A percentile compares a stretch with the other conserved stretches of the same genome.
phyloP scores from a whole-genome alignment of 768 basidiomycete genomes.

The Phlebiopsis gigantea region DNA sequence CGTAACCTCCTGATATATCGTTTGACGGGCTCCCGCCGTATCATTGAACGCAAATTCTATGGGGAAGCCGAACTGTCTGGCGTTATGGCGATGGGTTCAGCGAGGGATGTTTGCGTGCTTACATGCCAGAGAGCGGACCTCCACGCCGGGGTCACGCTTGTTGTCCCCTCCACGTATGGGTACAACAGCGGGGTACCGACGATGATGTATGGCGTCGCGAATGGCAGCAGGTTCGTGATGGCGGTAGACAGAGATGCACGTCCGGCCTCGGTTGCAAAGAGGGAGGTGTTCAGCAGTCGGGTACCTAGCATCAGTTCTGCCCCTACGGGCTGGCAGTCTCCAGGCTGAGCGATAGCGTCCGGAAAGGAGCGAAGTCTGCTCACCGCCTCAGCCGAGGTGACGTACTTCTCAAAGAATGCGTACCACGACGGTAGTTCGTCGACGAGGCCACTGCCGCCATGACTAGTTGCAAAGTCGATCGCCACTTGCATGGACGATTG shows the following conservation, averaged over 20 bases:
- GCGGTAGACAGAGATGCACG: slow-evolving; percentile 17
- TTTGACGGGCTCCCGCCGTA: slow-evolving; percentile 11
- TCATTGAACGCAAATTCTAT: slow-evolving; percentile 16
- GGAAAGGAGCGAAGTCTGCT: background rate
- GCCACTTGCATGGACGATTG: slow-evolving; percentile 32
- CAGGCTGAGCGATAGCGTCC: background rate
- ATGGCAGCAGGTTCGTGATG: slow-evolving; percentile 19
- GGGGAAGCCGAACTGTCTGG: slow-evolving; percentile 5
- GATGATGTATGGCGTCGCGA: slow-evolving; percentile 21
- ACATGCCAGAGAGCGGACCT: slow-evolving; percentile 24
- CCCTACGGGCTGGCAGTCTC: slow-evolving; percentile 18
- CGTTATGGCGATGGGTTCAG: background rate
- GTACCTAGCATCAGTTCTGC: slow-evolving; percentile 21
- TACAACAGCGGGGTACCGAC: slow-evolving; percentile 22
- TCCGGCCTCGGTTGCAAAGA: slow-evolving; percentile 22
- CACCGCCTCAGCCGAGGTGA: slow-evolving; percentile 23
- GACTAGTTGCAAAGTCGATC: slow-evolving; percentile 23
- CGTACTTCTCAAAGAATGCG: slow-evolving; percentile 29
- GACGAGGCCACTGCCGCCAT: slow-evolving; percentile 27
- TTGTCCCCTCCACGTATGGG: slow-evolving; percentile 14
- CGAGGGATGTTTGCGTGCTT: background rate
- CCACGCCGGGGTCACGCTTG: slow-evolving; percentile 26
- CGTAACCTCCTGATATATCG: slow-evolving; percentile 11
- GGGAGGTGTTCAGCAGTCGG: slow-evolving; percentile 23
- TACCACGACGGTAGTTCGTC: slow-evolving; percentile 28